Base-by-base conservation (phyloP, 805 yeast genomes). In the Blastobotrys peoriensis region DNA sequence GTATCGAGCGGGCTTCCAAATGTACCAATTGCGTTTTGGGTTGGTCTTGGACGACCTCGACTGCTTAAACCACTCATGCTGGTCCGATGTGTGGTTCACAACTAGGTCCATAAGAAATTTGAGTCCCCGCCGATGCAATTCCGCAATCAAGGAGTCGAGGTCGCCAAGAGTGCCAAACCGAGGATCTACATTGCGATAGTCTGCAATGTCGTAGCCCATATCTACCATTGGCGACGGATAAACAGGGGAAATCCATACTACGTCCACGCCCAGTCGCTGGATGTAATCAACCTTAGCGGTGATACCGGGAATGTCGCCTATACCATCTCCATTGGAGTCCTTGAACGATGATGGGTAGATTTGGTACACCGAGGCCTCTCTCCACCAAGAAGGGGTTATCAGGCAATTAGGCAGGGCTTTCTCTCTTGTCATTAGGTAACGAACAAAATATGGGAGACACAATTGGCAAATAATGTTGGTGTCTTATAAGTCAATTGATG, bases 321-420 rank as follows among this genome's bases (percentile, higher is more conserved):
- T 56, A 34, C 83, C 83, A 57, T 76, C 82, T 23, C 73, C 74
- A 52, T 76, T 74, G 36, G 78, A 69, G 61, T 76, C 83, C 52
- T 75, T 73, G 64, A 68, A 76, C 25, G 78, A 72, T 23, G 81
- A 79, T 5, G 81, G 81, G 72, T 78, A 77, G 51, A 76, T 71
- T 58, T 76, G 83, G 59, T 77, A 77, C 16, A 77, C 68, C 15
- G 71, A 59, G 41, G 77, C 73, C 55, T 74, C 74, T 60, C 75
- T 75, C 81, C 81, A 77, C 86, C 86, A 81, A 3, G 46, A n/a
- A n/a, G n/a, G n/a, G n/a, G n/a, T n/a, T n/a, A n/a, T n/a, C n/a
- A n/a, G n/a, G n/a, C n/a, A n/a, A n/a, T n/a, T n/a, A n/a, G n/a
- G n/a, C n/a, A n/a, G n/a, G n/a, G n/a, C n/a, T n/a, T n/a, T n/a